These are phyloP conservation scores for Botryococcus braunii DNA, from an alignment of 163 green algal genomes.

Conservation along the genomic window DNA sequence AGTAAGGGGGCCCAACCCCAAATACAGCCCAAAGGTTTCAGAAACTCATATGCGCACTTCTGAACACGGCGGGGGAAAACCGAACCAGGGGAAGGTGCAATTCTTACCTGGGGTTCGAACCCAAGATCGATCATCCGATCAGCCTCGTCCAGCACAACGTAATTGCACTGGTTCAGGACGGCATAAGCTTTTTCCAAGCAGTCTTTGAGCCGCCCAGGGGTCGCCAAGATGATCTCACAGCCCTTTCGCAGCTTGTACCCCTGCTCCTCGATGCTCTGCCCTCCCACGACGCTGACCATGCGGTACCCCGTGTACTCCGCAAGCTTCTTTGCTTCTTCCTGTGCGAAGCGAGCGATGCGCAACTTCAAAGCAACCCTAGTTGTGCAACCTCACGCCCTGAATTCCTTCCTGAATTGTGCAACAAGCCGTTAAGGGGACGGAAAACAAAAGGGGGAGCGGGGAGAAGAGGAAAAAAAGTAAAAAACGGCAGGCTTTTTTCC, in stretches of 20 bases:
- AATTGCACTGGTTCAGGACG: constrained; percentile 97
- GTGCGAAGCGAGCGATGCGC: no score
- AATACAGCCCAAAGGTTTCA: no score
- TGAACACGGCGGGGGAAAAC: neutral
- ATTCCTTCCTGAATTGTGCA: no score
- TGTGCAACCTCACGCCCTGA: neutral
- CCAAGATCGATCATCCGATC: constrained; percentile 99
- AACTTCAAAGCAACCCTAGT: no score
- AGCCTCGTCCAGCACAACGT: constrained; percentile 96
- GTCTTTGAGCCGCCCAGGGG: constrained; percentile 90
- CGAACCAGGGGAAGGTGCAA: neutral
- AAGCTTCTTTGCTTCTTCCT: constrained; percentile 94
- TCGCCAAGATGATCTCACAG: constrained; percentile 97
- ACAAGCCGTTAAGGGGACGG: no score
- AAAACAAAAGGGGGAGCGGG: no score
- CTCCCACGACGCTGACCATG: constrained; percentile 65
- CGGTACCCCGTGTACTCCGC: constrained; percentile 71
- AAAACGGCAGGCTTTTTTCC: no score
- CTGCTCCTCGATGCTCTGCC: constrained; percentile 96
- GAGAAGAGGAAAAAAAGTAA: no score
- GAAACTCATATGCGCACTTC: no score
- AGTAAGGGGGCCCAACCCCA: no score
- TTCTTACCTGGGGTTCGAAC: constrained; percentile 87
- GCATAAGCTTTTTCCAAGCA: constrained; percentile 63
- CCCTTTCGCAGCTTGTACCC: constrained; percentile 82